These are phyloP conservation scores for Gloeophyllum trabeum DNA, from an alignment of 768 basidiomycete genomes.

Conservation along the genomic window DNA sequence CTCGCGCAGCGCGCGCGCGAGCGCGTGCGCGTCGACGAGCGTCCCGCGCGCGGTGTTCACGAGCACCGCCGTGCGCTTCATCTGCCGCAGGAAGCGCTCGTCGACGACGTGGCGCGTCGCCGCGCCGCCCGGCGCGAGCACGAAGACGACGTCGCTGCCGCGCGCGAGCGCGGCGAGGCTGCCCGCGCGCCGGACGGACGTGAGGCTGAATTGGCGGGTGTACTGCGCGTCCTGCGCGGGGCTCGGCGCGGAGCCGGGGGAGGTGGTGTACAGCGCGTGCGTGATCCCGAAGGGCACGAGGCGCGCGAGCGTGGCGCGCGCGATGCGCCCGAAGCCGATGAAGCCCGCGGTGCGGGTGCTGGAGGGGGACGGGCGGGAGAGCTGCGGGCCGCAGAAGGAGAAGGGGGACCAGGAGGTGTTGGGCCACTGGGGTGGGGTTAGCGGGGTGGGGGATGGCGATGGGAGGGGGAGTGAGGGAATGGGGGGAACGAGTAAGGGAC, in stretches of 20 bases:
- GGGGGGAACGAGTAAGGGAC: conserved; percentile 10
- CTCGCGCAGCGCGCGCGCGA: conserved; percentile 67
- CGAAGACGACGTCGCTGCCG: conserved; percentile 76
- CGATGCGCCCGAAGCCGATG: conserved; percentile 91
- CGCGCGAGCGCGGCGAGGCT: conserved; percentile 52
- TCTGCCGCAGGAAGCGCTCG: conserved; percentile 59
- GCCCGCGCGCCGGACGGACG: conserved; percentile 41
- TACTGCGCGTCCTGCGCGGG: conserved; percentile 24
- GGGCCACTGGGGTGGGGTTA: conserved; percentile 55
- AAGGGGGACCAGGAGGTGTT: conserved; percentile 72
- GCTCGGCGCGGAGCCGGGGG: conserved; percentile 37
- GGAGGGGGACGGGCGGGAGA: conserved; percentile 40
- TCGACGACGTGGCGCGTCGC: conserved; percentile 66
- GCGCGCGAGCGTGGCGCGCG: conserved; percentile 71
- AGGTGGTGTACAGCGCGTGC: conserved; percentile 55
- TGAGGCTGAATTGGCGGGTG: conserved; percentile 17
- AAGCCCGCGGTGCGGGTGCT: conserved; percentile 71
- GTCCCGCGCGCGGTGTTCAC: conserved; percentile 84
- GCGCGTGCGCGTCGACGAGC: conserved; percentile 82
- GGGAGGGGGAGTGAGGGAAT: neutral
- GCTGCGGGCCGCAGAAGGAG: conserved; percentile 73
- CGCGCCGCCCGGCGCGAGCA: conserved; percentile 68
- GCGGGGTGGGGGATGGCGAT: neutral
- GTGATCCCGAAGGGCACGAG: conserved; percentile 78
- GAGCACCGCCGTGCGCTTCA: conserved; percentile 78